Conservation (phyloP, 495 filamentous ascomycete species). For the Bombardia bombarda region DNA sequence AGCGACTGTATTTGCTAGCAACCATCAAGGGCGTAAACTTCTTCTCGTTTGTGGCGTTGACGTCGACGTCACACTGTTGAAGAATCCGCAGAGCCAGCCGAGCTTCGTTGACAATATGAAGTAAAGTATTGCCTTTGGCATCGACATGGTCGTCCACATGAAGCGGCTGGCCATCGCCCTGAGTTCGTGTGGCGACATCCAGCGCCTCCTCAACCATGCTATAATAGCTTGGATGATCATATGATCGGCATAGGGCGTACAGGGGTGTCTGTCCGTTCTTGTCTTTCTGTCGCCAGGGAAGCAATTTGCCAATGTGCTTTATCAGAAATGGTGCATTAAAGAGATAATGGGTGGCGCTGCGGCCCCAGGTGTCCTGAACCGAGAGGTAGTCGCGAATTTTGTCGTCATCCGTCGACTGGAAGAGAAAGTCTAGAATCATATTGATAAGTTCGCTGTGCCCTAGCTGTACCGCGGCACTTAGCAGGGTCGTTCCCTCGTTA, state of each 20-base stretch:
- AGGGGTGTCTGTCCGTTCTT: slow-evolving; percentile 95
- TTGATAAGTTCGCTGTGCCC: slow-evolving; percentile 69
- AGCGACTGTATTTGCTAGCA: slow-evolving; percentile 95
- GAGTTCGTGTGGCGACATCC: slow-evolving; percentile 60
- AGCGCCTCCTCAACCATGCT: slow-evolving; percentile 78
- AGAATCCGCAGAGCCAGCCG: slow-evolving; percentile 68
- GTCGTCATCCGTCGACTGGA: slow-evolving; percentile 28
- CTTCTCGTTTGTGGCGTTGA: slow-evolving; percentile 94
- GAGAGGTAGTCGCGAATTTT: slow-evolving; percentile 58
- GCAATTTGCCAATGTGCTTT: slow-evolving; percentile 57
- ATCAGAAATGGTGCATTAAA: slow-evolving; percentile 85
- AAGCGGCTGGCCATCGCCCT: slow-evolving; percentile 69
- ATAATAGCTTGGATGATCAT: slow-evolving; percentile 83
- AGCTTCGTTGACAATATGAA: slow-evolving; percentile 88
- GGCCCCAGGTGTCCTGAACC: slow-evolving; percentile 72
- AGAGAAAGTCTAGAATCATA: slow-evolving; percentile 57
- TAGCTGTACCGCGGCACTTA: slow-evolving; percentile 91
- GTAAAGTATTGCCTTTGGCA: slow-evolving; percentile 80
- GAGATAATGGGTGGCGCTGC: slow-evolving; percentile 90
- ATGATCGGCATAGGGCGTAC: slow-evolving; percentile 89
- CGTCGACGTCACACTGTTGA: slow-evolving; percentile 78
- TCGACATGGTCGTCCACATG: slow-evolving; percentile 94
- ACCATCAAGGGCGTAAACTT: slow-evolving; percentile 95
- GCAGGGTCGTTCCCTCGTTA: slow-evolving; percentile 78
- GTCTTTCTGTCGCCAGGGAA: slow-evolving; percentile 87